Evolutionary conservation across 192 early-diverging fungal genomes (phyloP).

Genomic region (Backusella tarrabulga): DNA sequence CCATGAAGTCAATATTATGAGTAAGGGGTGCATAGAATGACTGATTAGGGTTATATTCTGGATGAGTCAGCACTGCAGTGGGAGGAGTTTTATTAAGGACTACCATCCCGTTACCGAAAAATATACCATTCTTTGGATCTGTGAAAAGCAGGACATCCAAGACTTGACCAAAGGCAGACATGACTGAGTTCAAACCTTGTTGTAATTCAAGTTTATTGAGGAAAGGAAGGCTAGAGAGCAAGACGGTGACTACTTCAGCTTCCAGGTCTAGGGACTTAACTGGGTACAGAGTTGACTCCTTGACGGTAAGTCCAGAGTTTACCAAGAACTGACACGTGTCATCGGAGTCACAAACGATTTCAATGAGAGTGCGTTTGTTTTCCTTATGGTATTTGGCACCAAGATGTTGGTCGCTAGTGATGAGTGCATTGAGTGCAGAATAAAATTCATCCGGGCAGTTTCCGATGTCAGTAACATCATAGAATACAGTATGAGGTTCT

Average conservation of each 20-base stretch:
- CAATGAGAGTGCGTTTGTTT: too few relatives aligned
- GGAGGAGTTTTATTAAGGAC: not conserved
- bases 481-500: not conserved
- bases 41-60: not conserved
- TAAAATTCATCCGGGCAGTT: not conserved
- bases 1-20: not conserved
- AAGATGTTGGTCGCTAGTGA: not conserved
- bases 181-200: not conserved
- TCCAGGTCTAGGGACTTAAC: too few relatives aligned
- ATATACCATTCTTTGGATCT: not conserved
- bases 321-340: too few relatives aligned
- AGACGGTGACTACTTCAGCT: too few relatives aligned
- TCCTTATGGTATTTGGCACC: not conserved
- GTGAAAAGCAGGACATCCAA: not conserved
- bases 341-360: too few relatives aligned
- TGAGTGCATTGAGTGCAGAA: not conserved
- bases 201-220: not conserved
- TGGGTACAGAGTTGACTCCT: too few relatives aligned
- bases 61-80: not conserved
- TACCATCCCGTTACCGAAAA: not conserved
- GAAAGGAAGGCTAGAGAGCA: too few relatives aligned
- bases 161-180: not conserved
- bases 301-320: too few relatives aligned
- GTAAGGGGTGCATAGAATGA: not conserved
- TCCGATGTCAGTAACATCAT: not conserved